Base-by-base conservation (phyloP, 2,329 filamentous ascomycete genomes). In the Diaporthe velutina region DNA sequence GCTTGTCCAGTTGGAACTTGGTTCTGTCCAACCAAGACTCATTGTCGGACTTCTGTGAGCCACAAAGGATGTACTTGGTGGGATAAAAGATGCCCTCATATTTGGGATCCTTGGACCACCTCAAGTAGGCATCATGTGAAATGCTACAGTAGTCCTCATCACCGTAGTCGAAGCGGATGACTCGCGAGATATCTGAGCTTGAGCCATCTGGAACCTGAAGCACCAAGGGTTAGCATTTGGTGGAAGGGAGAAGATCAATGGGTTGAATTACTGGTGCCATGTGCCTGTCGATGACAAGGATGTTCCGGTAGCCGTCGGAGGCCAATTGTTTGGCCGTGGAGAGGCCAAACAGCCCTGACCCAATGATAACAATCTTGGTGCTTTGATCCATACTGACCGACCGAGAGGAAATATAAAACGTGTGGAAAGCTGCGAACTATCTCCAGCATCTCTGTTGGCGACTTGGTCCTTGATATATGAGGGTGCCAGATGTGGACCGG, bases 141-240 rank as follows among this genome's bases (percentile, higher is more conserved):
- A 58, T 58, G 33, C 33, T 15, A 25, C 55, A 58, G 10, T 58
- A 58, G 33, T 58, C 55, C 55, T 58, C 55, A n/a, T 58, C 55
- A n/a, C 33, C 55, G 22, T 58, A 58, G 55, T 58, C 55, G 55
- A 58, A 58, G 12, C 55, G 55, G 33, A 58, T 38, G 55, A 58
- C 33, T 38, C 55, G 55, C 6, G 55, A 58, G 19, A 58, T 58
- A 58, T 58, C 55, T 38, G 55, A 58, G 33, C 55, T 58, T 38
- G 55, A 58, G 33, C 55, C 55, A 38, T 58, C 55, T 38, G 55
- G 55, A n/a, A 58, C 55, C 55, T 58, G n/a, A 19, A n/a, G 10
- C 4, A 38, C 10, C 4, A n/a, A 22, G 15, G 3, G 4, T 58
- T 15, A 58, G 33, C 33, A n/a, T 12, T n/a, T 38, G 30, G 19